Evolutionary conservation across 2,329 filamentous ascomycete genomes (phyloP).

Genomic region (Diplodia scrobiculata): DNA sequence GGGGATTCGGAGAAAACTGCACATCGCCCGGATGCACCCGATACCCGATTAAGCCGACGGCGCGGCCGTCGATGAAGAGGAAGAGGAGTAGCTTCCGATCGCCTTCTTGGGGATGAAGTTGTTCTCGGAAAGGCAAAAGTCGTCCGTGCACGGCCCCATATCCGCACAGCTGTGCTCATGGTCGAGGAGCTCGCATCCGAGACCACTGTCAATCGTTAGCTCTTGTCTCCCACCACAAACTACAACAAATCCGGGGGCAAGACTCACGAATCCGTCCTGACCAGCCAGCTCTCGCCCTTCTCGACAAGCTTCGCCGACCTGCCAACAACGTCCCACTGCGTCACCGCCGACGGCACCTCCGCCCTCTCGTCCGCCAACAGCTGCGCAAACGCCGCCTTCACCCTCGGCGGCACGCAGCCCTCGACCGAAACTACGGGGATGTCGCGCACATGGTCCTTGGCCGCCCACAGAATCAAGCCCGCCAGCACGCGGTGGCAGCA

Average conservation of each 20-base stretch:
- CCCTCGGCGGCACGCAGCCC: conserved; percentile 16
- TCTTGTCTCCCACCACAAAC: no score
- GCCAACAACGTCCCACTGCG: conserved; percentile 24
- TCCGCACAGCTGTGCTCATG: conserved; percentile 18
- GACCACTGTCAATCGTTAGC: conserved; percentile 3
- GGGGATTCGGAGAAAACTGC: not conserved
- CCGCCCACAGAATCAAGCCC: conserved; percentile 16
- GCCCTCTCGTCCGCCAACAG: conserved; percentile 9
- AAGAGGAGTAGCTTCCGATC: not conserved
- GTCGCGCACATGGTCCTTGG: conserved; percentile 17
- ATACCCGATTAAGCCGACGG: not conserved
- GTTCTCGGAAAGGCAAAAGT: conserved; percentile 23
- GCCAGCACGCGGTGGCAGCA: conserved; percentile 26
- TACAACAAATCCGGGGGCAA: no score
- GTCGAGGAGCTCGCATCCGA: conserved; percentile 23
- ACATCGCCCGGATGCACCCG: no score
- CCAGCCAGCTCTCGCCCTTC: conserved; percentile 20
- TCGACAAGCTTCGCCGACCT: conserved; percentile 7
- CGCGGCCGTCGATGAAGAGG: not conserved
- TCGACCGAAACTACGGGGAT: conserved; percentile 3
- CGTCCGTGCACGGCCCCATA: conserved; percentile 22
- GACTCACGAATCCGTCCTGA: conserved; percentile 20
- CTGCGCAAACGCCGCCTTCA: conserved; percentile 19
- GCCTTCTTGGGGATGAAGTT: conserved; percentile 4
- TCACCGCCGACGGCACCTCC: not conserved